Percentiles rank a stretch among this genome's conserved stretches.
These are phyloP conservation scores for Taphrina sp. DNA, from an alignment of 1,139 yeast genomes.

Conservation along the genomic window DNA sequence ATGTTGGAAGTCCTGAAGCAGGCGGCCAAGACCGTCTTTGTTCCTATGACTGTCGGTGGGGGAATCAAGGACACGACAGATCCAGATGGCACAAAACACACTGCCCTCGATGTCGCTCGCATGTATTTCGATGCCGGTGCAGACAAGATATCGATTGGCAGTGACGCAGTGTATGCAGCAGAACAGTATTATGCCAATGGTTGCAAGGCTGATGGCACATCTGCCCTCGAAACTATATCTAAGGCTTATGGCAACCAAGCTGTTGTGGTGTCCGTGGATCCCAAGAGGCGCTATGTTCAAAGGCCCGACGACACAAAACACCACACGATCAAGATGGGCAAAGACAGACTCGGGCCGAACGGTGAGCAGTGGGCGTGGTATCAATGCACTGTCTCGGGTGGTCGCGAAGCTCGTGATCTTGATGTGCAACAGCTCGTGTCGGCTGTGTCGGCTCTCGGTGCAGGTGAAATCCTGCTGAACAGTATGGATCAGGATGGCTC, in stretches of 20 bases:
- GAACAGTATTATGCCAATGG: conserved; percentile 68
- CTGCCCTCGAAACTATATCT: conserved; percentile 91
- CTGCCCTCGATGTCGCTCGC: conserved; percentile 87
- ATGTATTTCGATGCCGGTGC: conserved; percentile 94
- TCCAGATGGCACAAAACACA: conserved; percentile 69
- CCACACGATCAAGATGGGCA: conserved; percentile 53
- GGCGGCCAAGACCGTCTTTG: conserved; percentile 88
- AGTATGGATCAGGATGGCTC: conserved; percentile 97
- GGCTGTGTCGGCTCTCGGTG: conserved; percentile 92
- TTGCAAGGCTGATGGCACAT: conserved; percentile 59
- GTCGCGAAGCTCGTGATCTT: conserved; percentile 80
- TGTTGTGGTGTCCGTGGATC: conserved; percentile 94
- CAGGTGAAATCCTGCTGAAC: conserved; percentile 87
- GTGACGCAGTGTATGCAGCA: conserved; percentile 94
- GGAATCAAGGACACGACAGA: conserved; percentile 89
- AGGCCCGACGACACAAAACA: conserved; percentile 62
- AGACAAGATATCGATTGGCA: conserved; percentile 93
- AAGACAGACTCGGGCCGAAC: conserved; percentile 63
- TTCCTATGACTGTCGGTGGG: conserved; percentile 96
- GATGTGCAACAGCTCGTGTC: conserved; percentile 86
- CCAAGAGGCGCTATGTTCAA: conserved; percentile 73
- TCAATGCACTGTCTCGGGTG: conserved; percentile 94
- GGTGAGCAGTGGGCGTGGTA: conserved; percentile 89
- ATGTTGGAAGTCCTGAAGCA: conserved; percentile 82
- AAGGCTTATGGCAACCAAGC: conserved; percentile 93